phyloP scores from a whole-genome alignment of 208 protist species.

The Balamuthia mandrillaris region DNA sequence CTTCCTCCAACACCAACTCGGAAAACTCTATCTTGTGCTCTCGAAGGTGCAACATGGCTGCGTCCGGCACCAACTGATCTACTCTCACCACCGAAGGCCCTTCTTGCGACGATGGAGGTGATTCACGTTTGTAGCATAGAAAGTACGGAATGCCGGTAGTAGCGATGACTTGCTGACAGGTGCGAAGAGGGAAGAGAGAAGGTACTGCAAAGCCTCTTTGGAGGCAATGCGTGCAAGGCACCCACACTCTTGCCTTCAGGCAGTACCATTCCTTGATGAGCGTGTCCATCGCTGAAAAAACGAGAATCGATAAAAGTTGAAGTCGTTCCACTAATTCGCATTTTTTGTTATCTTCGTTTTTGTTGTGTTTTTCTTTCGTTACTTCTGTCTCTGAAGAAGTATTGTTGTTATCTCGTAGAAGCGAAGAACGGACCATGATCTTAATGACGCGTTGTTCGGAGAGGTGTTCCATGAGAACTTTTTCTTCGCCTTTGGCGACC shows the following conservation, averaged over 20 bases:
- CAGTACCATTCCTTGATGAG: slow-evolving; percentile 32
- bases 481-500: background rate
- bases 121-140: too few species aligned
- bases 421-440: background rate
- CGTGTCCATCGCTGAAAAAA: slow-evolving; percentile 5
- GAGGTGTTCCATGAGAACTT: background rate
- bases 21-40: background rate
- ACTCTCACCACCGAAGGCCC: too few species aligned
- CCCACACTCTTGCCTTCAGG: slow-evolving; percentile 16
- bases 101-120: too few species aligned
- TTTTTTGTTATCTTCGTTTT: background rate
- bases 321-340: background rate
- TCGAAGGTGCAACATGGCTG: background rate
- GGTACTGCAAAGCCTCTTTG: background rate
- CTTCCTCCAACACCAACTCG: background rate
- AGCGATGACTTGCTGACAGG: background rate
- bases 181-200: background rate
- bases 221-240: slow-evolving; percentile 21
- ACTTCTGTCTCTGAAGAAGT: background rate
- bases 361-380: background rate
- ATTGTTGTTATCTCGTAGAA: background rate
- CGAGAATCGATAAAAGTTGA: background rate
- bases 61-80: background rate
- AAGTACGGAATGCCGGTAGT: too few species aligned
- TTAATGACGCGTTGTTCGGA: slow-evolving; percentile 1